A percentile compares a stretch with the other conserved stretches of the same genome.
Evolutionary conservation across 225 moss, liverwort and hornwort species (phyloP).

Genomic region (Marchantia polymorpha): DNA sequence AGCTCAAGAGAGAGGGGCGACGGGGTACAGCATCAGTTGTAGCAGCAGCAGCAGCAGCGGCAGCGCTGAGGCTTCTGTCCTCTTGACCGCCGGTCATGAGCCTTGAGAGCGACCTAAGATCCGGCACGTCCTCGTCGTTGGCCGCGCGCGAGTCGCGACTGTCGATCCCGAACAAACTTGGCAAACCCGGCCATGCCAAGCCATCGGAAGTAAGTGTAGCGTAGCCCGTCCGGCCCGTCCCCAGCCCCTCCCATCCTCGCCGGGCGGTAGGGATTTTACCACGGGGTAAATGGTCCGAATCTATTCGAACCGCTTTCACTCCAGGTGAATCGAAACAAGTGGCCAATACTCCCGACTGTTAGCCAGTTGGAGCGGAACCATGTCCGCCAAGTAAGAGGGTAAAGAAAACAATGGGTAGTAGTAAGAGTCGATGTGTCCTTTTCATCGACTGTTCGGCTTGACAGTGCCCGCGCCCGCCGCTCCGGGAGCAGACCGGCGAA

Average conservation of each 20-base stretch:
- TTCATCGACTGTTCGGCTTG: not conserved
- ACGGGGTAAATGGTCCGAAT: constrained; percentile 3
- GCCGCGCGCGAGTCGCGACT: not conserved
- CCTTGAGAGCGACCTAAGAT: constrained; percentile 11
- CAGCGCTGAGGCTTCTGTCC: constrained; percentile 4
- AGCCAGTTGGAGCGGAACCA: not conserved
- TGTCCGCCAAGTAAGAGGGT: not conserved
- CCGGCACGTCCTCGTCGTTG: not conserved
- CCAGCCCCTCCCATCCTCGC: not conserved
- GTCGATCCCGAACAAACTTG: not conserved
- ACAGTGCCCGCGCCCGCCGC: not conserved
- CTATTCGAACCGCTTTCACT: not conserved
- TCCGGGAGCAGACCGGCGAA: not conserved
- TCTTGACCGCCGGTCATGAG: constrained; percentile 12
- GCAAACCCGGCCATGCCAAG: not conserved
- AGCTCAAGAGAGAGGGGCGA: not conserved
- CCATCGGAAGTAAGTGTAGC: not conserved
- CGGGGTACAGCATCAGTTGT: not conserved
- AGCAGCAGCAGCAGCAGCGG: not conserved
- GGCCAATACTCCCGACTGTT: not conserved
- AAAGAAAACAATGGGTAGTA: not conserved
- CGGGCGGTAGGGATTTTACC: not conserved
- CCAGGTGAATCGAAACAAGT: constrained; percentile 12
- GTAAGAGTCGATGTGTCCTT: not conserved
- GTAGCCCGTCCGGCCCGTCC: not conserved